Conservation (phyloP, 805 yeast genomes). For the Metschnikowia sp. region DNA sequence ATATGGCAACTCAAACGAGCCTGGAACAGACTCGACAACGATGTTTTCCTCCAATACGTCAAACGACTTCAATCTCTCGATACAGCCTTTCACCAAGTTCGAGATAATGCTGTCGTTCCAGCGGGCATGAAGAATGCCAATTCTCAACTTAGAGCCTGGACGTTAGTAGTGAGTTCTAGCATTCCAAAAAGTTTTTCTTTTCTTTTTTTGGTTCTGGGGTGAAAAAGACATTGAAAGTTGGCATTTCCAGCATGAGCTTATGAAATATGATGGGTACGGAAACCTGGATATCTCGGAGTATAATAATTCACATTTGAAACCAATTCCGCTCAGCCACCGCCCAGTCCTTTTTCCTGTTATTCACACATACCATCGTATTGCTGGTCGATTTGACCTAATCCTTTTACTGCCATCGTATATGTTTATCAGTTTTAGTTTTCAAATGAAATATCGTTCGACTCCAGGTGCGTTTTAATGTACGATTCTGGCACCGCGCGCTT, state of each 20-base stretch:
- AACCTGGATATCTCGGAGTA: too few species aligned
- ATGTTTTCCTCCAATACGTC: constrained; percentile 80
- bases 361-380: constrained; percentile 54
- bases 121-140: constrained; percentile 93
- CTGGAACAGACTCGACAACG: constrained; percentile 83
- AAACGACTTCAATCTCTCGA: constrained; percentile 51
- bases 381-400: constrained; percentile 72
- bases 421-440: not conserved
- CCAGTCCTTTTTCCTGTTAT: too few species aligned
- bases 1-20: constrained; percentile 89
- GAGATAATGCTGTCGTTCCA: constrained; percentile 84
- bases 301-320: too few species aligned
- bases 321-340: too few species aligned
- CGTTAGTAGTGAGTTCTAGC: constrained; percentile 1
- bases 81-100: constrained; percentile 76
- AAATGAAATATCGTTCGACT: too few species aligned
- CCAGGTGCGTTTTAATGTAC: too few species aligned
- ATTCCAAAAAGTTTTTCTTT: too few species aligned
- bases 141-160: constrained; percentile 51
- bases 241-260: too few species aligned
- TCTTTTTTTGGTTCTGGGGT: too few species aligned
- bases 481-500: too few species aligned
- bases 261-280: too few species aligned
- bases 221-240: too few species aligned
- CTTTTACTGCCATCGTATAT: constrained; percentile 66